phyloP scores from a whole-genome alignment of 1,284 basidiomycete species.

The Vanrija sp. region DNA sequence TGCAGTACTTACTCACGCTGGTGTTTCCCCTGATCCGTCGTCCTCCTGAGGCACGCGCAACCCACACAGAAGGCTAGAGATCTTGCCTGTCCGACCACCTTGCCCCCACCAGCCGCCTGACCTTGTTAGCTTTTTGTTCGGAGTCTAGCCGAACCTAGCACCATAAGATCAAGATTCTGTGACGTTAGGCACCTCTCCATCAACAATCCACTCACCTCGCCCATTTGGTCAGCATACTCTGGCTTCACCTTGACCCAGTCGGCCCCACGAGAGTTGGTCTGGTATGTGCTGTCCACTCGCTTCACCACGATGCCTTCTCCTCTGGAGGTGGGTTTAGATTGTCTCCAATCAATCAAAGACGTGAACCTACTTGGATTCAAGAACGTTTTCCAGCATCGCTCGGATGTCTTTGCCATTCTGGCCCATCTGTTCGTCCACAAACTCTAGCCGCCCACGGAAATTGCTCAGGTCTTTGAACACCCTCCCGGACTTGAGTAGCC shows the following conservation, averaged over 20 bases:
- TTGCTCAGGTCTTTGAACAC: conserved; percentile 40
- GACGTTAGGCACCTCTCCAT: conserved; percentile 1
- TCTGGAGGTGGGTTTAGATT: conserved; percentile 42
- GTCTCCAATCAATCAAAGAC: too few species aligned
- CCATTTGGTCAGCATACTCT: conserved; percentile 58
- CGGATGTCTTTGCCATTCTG: conserved; percentile 75
- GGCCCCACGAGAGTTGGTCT: conserved; percentile 74
- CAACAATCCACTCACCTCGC: conserved; percentile 21
- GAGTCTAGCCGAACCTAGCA: conserved; percentile 60
- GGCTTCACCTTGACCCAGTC: conserved; percentile 97
- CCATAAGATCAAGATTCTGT: conserved; percentile 81
- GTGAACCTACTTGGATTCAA: conserved; percentile 57
- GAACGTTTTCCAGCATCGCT: conserved; percentile 69
- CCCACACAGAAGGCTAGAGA: conserved; percentile 50
- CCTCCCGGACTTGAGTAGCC: conserved; percentile 35
- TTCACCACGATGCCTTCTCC: conserved; percentile 92
- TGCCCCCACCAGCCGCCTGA: conserved; percentile 50
- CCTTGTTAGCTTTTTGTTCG: too few species aligned
- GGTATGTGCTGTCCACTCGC: conserved; percentile 71
- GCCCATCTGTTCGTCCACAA: conserved; percentile 65
- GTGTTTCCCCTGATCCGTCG: conserved; percentile 57
- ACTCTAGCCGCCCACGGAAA: conserved; percentile 73
- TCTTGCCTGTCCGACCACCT: conserved; percentile 49
- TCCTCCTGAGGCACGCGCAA: conserved; percentile 47
- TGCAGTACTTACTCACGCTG: conserved; percentile 54